These are phyloP conservation scores for Debaryomyces nepalensis DNA, from an alignment of 1,139 yeast genomes.

Conservation along the genomic window DNA sequence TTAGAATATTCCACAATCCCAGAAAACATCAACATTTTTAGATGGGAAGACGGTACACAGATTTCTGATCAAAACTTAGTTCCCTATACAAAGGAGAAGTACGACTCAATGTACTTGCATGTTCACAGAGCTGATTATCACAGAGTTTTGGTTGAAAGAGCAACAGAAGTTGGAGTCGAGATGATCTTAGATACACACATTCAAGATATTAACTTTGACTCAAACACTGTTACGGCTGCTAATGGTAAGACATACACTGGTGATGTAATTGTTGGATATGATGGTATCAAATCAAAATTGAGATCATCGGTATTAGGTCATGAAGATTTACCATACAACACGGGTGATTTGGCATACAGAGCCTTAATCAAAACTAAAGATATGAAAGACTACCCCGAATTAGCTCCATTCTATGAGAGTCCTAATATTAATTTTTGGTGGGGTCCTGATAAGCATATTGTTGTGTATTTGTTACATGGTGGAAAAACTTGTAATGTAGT, in stretches of 20 bases:
- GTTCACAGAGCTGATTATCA: slow-evolving; percentile 38
- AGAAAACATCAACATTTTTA: slow-evolving; percentile 24
- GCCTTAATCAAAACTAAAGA: slow-evolving; percentile 25
- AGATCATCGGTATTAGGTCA: slow-evolving; percentile 22
- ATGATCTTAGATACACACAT: slow-evolving; percentile 27
- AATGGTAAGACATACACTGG: slow-evolving; percentile 28
- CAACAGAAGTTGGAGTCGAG: slow-evolving; percentile 28
- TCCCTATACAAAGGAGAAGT: slow-evolving; percentile 25
- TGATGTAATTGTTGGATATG: slow-evolving; percentile 43
- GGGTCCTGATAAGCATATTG: slow-evolving; percentile 38
- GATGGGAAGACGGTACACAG: slow-evolving; percentile 30
- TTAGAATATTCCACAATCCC: slow-evolving; percentile 30
- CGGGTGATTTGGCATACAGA: slow-evolving; percentile 35
- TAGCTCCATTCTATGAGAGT: slow-evolving; percentile 23
- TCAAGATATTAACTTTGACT: slow-evolving; percentile 26
- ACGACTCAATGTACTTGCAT: slow-evolving; percentile 28
- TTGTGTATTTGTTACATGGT: slow-evolving; percentile 31
- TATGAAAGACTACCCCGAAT: slow-evolving; percentile 28
- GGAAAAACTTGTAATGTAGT: slow-evolving; percentile 13
- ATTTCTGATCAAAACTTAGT: slow-evolving; percentile 27
- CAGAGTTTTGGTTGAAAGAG: slow-evolving; percentile 26
- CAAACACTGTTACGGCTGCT: slow-evolving; percentile 26
- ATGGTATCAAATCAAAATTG: slow-evolving; percentile 37
- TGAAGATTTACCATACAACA: slow-evolving; percentile 25
- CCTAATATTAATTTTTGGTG: slow-evolving; percentile 39